Base-by-base conservation (phyloP, 148 eudicot species). In the Silene conica region DNA sequence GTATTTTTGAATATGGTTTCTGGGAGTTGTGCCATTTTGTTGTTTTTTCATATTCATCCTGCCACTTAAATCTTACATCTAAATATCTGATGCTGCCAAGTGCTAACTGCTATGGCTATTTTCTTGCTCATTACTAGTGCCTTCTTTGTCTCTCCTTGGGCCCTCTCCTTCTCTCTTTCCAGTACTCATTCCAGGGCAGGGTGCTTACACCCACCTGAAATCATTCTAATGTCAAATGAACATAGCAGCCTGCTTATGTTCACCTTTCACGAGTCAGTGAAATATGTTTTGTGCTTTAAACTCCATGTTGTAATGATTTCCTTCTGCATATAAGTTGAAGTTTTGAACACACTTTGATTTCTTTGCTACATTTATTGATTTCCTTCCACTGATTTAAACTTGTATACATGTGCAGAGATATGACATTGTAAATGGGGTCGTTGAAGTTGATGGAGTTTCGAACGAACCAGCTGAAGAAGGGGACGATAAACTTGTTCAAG, bases 371-470 rank as follows among this genome's bases (percentile, higher is more conserved):
- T 31, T 34, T 63, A 26, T 16, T 5, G 19, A 60, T 62, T 60
- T 12, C 20, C 3, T 26, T 41, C 43, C n/a, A 10, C 23, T 76
- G 15, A 61, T 45, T 6, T 20, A 26, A 5, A 8, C 59, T 9
- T 67, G 45, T 38, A 58, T 52, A 63, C 62, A 9, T 70, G 1
- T 77, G 72, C 85, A 87, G 98, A 88, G 98, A 80, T 88, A 78
- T 88, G 98, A 89, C 48, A 87, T 93, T 63, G 98, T 91, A 1
- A 93, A 88, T 82, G 97, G 97, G 38, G 80, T 82, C 48, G 86
- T 83, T 26, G 94, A 95, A 79, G 93, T 86, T 74, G 93, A 85
- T 54, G 98, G 86, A 62, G 87, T 76, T 79, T 28, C 87, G 11
- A 69, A 62, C 70, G 90, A 85, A 69, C 73, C 79, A n/a, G 62